These are phyloP conservation scores for Delitschia confertaspora DNA, from an alignment of 495 filamentous ascomycete species.

Conservation along the genomic window DNA sequence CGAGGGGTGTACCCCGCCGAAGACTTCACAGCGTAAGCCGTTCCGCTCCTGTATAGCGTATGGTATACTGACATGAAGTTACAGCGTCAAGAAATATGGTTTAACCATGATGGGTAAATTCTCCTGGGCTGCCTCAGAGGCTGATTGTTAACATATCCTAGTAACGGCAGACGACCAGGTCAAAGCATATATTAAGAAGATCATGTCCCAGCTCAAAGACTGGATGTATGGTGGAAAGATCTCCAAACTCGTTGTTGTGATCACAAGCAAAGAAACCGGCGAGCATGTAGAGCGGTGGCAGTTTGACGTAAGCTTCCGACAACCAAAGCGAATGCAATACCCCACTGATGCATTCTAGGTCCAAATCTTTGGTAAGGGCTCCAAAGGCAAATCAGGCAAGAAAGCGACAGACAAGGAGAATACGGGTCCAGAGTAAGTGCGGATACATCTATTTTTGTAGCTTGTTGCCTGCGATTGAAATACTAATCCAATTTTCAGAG, in stretches of 20 bases:
- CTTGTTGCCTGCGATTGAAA: background rate
- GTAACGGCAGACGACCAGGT: conserved; percentile 95
- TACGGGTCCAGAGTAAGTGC: conserved; percentile 43
- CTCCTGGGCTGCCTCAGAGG: background rate
- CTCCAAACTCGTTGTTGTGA: conserved; percentile 89
- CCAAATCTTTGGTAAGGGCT: conserved; percentile 57
- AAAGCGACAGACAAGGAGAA: conserved; percentile 56
- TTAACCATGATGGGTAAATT: conserved; percentile 83
- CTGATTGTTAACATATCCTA: conserved; percentile 26
- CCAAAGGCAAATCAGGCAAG: conserved; percentile 45
- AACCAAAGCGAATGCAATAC: background rate
- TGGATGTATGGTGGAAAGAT: conserved; percentile 98
- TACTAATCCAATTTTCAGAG: conserved; percentile 2
- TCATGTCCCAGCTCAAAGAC: conserved; percentile 89
- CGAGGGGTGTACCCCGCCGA: conserved; percentile 95
- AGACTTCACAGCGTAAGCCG: conserved; percentile 80
- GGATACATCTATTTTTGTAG: conserved; percentile 4
- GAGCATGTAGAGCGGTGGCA: conserved; percentile 97
- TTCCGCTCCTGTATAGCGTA: background rate
- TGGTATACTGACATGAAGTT: background rate
- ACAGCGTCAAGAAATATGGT: conserved; percentile 94
- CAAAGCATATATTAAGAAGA: conserved; percentile 97
- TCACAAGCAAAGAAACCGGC: conserved; percentile 91
- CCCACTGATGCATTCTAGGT: conserved; percentile 37
- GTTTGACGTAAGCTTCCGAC: conserved; percentile 64